These are phyloP conservation scores for Aristolochia contorta DNA, from an alignment of 164 flowering plant genomes.

Conservation along the genomic window DNA sequence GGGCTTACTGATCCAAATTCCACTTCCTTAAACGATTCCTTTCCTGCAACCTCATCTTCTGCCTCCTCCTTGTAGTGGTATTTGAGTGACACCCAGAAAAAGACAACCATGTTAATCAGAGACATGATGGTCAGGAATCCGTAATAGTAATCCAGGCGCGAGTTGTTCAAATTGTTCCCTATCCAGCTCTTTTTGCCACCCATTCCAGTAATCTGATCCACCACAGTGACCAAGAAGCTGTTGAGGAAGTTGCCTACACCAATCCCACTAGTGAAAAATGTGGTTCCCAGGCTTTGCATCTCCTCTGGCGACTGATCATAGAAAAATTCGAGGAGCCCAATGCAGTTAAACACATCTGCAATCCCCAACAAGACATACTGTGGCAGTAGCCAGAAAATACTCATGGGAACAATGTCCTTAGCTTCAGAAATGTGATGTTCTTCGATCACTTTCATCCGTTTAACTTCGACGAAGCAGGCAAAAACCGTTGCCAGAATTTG, in stretches of 20 bases:
- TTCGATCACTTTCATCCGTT: constrained; percentile 38
- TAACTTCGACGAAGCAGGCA: constrained; percentile 51
- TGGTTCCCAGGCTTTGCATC: constrained; percentile 84
- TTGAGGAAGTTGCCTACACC: constrained; percentile 82
- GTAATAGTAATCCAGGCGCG: constrained; percentile 74
- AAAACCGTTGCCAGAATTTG: constrained; percentile 48
- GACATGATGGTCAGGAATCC: constrained; percentile 52
- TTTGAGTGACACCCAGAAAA: constrained; percentile 52
- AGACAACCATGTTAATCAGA: constrained; percentile 34
- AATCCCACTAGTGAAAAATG: constrained; percentile 73
- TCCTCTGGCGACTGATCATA: constrained; percentile 79
- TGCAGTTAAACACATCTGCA: constrained; percentile 67
- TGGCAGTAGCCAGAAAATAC: constrained; percentile 66
- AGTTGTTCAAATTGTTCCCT: constrained; percentile 65
- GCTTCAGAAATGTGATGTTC: constrained; percentile 23
- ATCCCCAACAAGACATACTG: constrained; percentile 64
- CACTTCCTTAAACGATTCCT: constrained; percentile 16
- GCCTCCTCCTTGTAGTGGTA: constrained; percentile 62
- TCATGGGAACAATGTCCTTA: constrained; percentile 60
- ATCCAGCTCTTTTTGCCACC: constrained; percentile 64
- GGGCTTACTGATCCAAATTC: constrained; percentile 28
- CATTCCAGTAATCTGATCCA: constrained; percentile 48
- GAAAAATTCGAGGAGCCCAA: constrained; percentile 72
- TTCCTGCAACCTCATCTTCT: constrained; percentile 15
- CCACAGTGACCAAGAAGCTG: constrained; percentile 70